Conservation (phyloP, 768 basidiomycete genomes). For the Mrakia blollopis region DNA sequence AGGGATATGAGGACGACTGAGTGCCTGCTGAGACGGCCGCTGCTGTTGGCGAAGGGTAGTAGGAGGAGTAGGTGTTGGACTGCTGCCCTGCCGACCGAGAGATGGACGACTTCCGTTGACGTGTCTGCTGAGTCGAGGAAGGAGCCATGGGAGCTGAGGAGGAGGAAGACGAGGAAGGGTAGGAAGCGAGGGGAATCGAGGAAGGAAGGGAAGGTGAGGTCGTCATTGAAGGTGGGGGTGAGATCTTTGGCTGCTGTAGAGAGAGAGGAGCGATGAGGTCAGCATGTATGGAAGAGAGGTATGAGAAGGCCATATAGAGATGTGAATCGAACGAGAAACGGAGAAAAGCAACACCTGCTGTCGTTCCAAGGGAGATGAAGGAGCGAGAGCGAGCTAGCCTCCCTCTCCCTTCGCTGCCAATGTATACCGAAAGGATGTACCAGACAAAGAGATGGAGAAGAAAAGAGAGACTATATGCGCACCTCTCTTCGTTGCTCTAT, state of each 20-base stretch:
- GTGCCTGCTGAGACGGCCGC: not conserved
- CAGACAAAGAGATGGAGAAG: no score
- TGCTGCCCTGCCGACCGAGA: not conserved
- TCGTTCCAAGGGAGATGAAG: not conserved
- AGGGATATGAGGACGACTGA: not conserved
- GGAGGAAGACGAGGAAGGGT: not conserved
- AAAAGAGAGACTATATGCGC: not conserved
- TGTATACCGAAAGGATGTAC: not conserved
- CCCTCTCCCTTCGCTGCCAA: not conserved
- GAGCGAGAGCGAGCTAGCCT: slow-evolving; percentile 5
- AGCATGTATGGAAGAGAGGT: not conserved
- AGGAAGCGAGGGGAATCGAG: not conserved
- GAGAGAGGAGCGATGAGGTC: not conserved
- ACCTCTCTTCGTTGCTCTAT: not conserved
- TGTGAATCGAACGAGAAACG: not conserved
- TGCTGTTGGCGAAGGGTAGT: not conserved
- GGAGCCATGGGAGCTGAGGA: not conserved
- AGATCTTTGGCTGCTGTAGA: not conserved
- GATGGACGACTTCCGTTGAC: not conserved
- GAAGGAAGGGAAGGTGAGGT: not conserved
- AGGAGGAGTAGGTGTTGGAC: not conserved
- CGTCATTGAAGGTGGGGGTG: not conserved
- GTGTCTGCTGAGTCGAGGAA: not conserved
- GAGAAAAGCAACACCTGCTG: not conserved
- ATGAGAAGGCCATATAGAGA: not conserved